A percentile compares a stretch with the other conserved stretches of the same genome.
Evolutionary conservation across 495 filamentous ascomycete species (phyloP).

Genomic region (Podospora bellae-mahoneyi): DNA sequence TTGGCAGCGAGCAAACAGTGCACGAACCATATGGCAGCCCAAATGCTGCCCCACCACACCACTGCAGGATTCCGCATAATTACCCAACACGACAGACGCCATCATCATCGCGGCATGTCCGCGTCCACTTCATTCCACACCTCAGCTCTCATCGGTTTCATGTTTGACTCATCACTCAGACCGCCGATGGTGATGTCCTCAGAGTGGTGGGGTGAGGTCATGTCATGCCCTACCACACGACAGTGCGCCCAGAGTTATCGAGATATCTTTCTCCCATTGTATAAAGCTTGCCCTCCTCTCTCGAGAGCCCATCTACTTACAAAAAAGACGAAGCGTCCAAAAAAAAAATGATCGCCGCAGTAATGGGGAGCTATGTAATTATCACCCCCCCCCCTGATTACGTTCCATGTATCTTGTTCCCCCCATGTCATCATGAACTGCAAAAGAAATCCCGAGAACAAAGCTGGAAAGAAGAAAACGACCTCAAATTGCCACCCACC

Average conservation of each 20-base stretch:
- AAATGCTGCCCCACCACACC: not conserved
- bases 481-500: not conserved
- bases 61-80: not conserved
- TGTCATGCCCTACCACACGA: not conserved
- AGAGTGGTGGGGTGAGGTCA: no score
- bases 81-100: not conserved
- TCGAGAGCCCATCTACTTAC: not conserved
- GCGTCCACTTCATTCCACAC: not conserved
- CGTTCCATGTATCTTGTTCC: not conserved
- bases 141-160: not conserved
- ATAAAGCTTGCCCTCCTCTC: not conserved
- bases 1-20: not conserved
- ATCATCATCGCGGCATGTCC: not conserved
- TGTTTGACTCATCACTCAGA: no score
- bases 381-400: no score
- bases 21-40: not conserved
- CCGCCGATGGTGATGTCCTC: no score
- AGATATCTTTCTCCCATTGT: not conserved
- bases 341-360: not conserved
- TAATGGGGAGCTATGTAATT: not conserved
- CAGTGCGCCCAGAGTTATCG: not conserved
- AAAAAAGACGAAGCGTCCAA: not conserved
- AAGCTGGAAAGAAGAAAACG: not conserved
- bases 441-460: not conserved
- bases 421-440: not conserved